Evolutionary conservation across 768 basidiomycete species (phyloP), one percentile per base, ranked within the genome.

Genomic region (Sarcodon aspratus): DNA sequence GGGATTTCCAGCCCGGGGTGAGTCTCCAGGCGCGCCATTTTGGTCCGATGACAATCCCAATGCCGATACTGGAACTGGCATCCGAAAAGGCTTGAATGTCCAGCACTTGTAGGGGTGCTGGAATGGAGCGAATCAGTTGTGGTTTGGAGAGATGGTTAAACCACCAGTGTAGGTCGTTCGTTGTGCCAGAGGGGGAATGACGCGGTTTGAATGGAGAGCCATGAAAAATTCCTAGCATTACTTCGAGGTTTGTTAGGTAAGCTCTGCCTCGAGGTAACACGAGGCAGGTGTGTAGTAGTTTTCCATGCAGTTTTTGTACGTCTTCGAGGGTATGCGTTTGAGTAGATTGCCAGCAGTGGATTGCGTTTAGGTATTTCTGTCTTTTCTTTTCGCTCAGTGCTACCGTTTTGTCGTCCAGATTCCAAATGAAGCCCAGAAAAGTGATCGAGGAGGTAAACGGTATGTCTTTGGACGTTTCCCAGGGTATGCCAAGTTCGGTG

Each of bases 291-390:
- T 75, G 73, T 0, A 67, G 51, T 0, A 74, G 61, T 44, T 73
- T 71, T 0, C 74, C 66, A 44, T 71, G 63, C 0, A 74, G 59
- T 7, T 58, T 63, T n/a, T 65, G 55, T 1, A 65, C 60, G 3
- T 73, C 61, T 1, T 62, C 49, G 3, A 68, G 57, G 6, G 52
- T 53, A 52, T 73, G 72, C 1, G 52, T 53, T 0, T 45, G 5
- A 1, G 33, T 12, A 1, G 31, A 3, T 1, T 38, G 11, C 68
- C 67, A 71, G 3, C 54, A 49, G 0, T 47, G 8, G 9, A 69
- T 63, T 10, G 61, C 59, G 0, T 21, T 34, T 0, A 55, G 33
- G 50, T 69, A 69, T 47, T 67, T 65, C 13, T 47, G 17, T 17
- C 46, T 54, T 47, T 69, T 69, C 13, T 33, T 32, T 6, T 40